Base-by-base conservation (phyloP, 2,329 filamentous ascomycete species). In the Alternaria novae-zelandiae region DNA sequence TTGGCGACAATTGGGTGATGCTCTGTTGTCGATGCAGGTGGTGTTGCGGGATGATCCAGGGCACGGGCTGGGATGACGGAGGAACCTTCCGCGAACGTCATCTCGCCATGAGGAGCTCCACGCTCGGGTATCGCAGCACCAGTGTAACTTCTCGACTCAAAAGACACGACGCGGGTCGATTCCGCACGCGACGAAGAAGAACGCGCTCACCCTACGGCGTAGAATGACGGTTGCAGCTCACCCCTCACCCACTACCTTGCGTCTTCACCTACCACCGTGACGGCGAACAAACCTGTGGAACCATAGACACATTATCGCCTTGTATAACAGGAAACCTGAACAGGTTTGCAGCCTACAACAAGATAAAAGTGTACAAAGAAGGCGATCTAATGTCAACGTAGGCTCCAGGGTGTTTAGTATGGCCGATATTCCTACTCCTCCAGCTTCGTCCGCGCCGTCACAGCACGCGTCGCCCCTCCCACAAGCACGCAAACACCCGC, bases 401-500 rank as follows among this genome's bases (percentile, higher is more conserved):
- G 32, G 32, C 32, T 36, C 32, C 15, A 21, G 15, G 32, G 32
- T 36, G 32, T 13, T n/a, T 21, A 51, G 17, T 13, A 73, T 74
- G 72, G 60, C 57, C 23, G 61, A 66, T 13, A 45, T 74, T 30
- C 70, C 82, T 9, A 86, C 85, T 5, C 84, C 86, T 12, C 82
- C 86, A 7, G 78, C 83, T 4, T 86, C 85, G 2, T 82, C 82
- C 32, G 73, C 76, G 21, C 76, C 81, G 0, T 82, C 83, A 67
- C 68, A 78, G 65, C 69, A 80, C 64, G 57, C 81, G 43, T 74
- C 72, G 8, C 77, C 81, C 6, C 83, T 90, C 5, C 87, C 86
- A 0, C 82, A 83, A 59, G 84, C 86, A 23, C 83, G 88, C 45
- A 76, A 78, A 8, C 81, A 83, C 46, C 86, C 87, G 1, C 78